Evolutionary conservation across 176 grass and related monocot species (phyloP).

Genomic region (Phragmites australis): DNA sequence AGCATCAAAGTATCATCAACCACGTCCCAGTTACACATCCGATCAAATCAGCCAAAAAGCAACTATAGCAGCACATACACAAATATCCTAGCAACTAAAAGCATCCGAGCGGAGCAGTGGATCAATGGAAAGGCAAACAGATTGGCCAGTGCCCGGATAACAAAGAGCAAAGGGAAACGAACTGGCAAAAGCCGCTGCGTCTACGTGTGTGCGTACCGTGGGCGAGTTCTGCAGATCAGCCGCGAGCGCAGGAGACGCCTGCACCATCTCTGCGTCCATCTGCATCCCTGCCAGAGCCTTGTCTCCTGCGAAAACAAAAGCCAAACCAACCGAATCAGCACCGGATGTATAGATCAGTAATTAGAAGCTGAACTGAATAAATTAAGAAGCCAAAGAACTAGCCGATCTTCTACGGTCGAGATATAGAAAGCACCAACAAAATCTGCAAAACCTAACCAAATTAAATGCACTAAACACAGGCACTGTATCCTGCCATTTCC

Average conservation of each 20-base stretch:
- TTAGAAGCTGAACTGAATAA: neutral
- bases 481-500: neutral
- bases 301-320: slow-evolving; percentile 15
- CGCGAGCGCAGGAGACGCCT: slow-evolving; percentile 29
- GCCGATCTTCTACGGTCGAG: neutral
- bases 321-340: slow-evolving; percentile 15
- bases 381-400: neutral
- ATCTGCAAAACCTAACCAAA: neutral
- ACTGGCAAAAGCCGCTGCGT: neutral
- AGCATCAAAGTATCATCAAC: neutral
- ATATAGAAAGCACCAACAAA: too few species aligned
- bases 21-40: neutral
- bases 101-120: neutral
- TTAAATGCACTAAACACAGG: neutral
- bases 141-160: neutral
- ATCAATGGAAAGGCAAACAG: neutral
- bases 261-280: slow-evolving; percentile 45
- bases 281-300: slow-evolving; percentile 29
- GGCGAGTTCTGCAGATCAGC: slow-evolving; percentile 33
- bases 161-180: neutral
- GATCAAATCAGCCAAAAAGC: neutral
- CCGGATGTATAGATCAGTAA: too few species aligned
- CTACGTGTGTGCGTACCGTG: neutral
- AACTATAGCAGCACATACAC: neutral
- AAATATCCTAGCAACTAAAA: neutral